Evolutionary conservation across 2,329 filamentous ascomycete genomes (phyloP).

Genomic region (Stagonosporopsis chrysanthemi): DNA sequence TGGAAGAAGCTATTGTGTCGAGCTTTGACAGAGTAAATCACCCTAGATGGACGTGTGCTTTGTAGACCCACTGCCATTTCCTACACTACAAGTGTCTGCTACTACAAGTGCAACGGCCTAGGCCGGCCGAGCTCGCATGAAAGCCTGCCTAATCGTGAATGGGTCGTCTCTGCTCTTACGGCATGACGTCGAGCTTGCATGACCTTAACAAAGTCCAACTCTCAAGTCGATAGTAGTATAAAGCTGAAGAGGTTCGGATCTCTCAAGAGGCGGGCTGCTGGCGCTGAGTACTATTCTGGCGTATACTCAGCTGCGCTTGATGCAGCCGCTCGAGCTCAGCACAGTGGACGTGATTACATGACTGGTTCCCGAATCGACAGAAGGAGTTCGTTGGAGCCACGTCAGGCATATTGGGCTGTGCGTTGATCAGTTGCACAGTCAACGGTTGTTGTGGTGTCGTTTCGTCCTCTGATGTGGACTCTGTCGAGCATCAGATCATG

Average conservation of each 20-base stretch:
- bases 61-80: too few species aligned
- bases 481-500: slow-evolving; percentile 24
- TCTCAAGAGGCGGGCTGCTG: slow-evolving; percentile 3
- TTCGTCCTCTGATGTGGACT: slow-evolving; percentile 14
- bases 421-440: neutral
- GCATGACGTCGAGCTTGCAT: too few species aligned
- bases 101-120: too few species aligned
- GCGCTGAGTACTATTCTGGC: neutral
- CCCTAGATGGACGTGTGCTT: too few species aligned
- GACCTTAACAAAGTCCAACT: too few species aligned
- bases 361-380: slow-evolving; percentile 9
- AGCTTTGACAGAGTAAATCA: too few species aligned
- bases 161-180: too few species aligned
- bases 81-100: too few species aligned
- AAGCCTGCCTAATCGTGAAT: too few species aligned
- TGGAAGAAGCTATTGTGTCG: too few species aligned
- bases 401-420: slow-evolving; percentile 1
- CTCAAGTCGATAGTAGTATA: too few species aligned
- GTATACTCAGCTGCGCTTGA: slow-evolving; percentile 11
- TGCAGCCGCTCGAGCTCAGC: slow-evolving; percentile 15
- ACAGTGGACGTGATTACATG: slow-evolving; percentile 18
- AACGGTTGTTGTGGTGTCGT: slow-evolving; percentile 5
- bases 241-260: neutral
- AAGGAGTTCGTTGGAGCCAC: slow-evolving; percentile 5
- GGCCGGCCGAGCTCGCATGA: too few species aligned